Base-by-base conservation (phyloP, 441 rosid genomes). In the Pelargonium australe region DNA sequence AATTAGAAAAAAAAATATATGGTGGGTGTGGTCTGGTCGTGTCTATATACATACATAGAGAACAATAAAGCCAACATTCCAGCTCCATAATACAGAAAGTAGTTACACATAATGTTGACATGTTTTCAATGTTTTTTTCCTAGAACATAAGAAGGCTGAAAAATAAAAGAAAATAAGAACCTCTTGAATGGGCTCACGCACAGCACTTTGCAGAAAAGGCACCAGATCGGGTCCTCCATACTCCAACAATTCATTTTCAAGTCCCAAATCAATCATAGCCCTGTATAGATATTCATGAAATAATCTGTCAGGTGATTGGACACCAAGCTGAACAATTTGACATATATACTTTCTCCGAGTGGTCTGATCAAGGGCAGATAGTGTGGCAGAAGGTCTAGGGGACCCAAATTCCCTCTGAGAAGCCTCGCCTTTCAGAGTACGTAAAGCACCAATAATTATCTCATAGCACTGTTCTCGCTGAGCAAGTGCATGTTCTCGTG, bases 211-310 rank as follows among this genome's bases (percentile, higher is more conserved):
- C 58, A 95, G 83, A 80, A 95, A 95, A 71, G 97, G 97, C 77
- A 92, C 88, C 81, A 95, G 86, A 83, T 91, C 99, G n/a, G 95
- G 89, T 68, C 99, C 99, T 74, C 97, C 99, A 68, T 82, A 95
- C 83, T 95, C 99, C 79, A 90, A 73, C 41, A 95, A 85, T 85
- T 95, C 97, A 74, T 90, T 76, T 80, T 95, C 99, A 78, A 95
- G 91, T 71, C 97, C 95, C 79, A 92, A 81, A 79, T 87, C 88
- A 64, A 95, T 87, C 97, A 95, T 85, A 67, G 89, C 81, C 72
- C 75, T 73, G 73, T 92, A 92, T 31, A 95, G 84, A 75, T 86
- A 86, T 83, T 90, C 89, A 66, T 90, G 94, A 81, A 95, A 95
- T 75, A 83, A 73, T 81, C 84, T 87, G 80, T 95, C 99, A 72